phyloP scores from a whole-genome alignment of 768 basidiomycete species.

The Leccinum imitatum region DNA sequence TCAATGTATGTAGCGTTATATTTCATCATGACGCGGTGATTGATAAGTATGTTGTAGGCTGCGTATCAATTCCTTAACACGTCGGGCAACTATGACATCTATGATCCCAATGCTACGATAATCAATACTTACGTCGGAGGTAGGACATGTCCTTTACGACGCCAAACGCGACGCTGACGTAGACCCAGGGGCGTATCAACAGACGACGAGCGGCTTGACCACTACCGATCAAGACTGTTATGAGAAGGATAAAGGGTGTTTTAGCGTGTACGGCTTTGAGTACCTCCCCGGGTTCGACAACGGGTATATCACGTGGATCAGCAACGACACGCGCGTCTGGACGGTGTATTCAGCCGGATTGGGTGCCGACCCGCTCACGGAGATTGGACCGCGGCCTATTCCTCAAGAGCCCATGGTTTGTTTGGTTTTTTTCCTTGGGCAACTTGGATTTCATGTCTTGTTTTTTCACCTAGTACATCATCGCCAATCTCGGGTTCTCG shows the following conservation, averaged over 20 bases:
- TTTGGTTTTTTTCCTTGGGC: not conserved
- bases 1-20: constrained; percentile 26
- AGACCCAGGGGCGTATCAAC: constrained; percentile 36
- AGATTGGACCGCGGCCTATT: constrained; percentile 59
- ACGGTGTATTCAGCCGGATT: constrained; percentile 51
- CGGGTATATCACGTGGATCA: constrained; percentile 71
- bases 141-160: constrained; percentile 4
- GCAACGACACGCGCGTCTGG: constrained; percentile 54
- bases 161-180: constrained; percentile 6
- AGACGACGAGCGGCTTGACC: constrained; percentile 38
- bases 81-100: constrained; percentile 34
- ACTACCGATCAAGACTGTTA: constrained; percentile 47
- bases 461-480: constrained; percentile 50
- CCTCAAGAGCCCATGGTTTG: constrained; percentile 68
- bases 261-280: constrained; percentile 53
- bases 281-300: constrained; percentile 50
- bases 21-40: not conserved
- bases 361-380: constrained; percentile 47
- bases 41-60: constrained; percentile 33
- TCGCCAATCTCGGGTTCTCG: constrained; percentile 71
- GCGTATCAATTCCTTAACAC: constrained; percentile 43
- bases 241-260: constrained; percentile 39
- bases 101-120: constrained; percentile 36
- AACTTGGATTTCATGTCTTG: not conserved
- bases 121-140: constrained; percentile 48